Percentiles rank a stretch among this genome's conserved stretches.
Conservation (phyloP, 371 early-diverging fungal genomes). For the Circinella minor region DNA sequence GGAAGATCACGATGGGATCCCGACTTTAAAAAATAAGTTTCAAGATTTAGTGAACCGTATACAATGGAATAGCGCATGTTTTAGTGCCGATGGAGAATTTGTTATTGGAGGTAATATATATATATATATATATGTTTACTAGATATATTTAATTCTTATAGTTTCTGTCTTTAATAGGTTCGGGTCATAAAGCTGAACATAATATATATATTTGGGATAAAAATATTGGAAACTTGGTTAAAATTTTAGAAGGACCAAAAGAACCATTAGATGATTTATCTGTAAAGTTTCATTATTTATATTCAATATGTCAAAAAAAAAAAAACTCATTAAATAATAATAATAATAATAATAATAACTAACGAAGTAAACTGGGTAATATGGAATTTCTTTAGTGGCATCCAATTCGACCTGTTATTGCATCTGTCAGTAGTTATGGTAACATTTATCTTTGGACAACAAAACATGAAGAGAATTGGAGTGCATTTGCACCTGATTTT, state of each 20-base stretch:
- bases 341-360: too few species aligned
- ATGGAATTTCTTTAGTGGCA: constrained; percentile 74
- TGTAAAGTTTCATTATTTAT: constrained; percentile 38
- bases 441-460: constrained; percentile 89
- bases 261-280: constrained; percentile 87
- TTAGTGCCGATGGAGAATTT: constrained; percentile 86
- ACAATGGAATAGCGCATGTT: constrained; percentile 86
- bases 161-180: constrained; percentile 40
- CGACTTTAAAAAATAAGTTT: constrained; percentile 72
- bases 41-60: constrained; percentile 87
- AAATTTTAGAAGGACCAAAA: constrained; percentile 90
- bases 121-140: too few species aligned
- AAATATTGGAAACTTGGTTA: constrained; percentile 78
- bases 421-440: constrained; percentile 83
- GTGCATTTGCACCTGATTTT: constrained; percentile 92
- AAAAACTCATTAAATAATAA: neutral
- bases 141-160: too few species aligned
- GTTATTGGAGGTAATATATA: constrained; percentile 68
- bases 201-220: constrained; percentile 95
- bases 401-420: constrained; percentile 84
- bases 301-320: neutral
- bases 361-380: too few species aligned
- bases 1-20: constrained; percentile 49
- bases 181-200: constrained; percentile 83
- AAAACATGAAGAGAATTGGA: constrained; percentile 86